Evolutionary conservation across 257 asterid genomes (phyloP).

Genomic region (Solanum paucissectum): DNA sequence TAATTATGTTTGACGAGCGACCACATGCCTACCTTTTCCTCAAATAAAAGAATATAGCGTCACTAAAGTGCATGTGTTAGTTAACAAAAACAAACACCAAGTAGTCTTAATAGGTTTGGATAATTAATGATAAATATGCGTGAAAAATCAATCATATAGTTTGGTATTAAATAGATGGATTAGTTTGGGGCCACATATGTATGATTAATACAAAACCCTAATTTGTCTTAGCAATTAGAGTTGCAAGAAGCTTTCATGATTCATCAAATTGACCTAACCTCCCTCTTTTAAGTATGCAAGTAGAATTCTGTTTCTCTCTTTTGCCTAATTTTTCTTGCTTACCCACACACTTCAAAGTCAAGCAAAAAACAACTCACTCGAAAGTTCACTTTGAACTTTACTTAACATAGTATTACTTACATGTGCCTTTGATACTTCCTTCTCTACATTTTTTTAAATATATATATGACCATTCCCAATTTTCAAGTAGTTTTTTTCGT

Average conservation of each 20-base stretch:
- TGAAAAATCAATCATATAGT: background rate
- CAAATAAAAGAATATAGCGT: background rate
- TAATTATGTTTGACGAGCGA: background rate
- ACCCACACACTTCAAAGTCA: constrained; percentile 14
- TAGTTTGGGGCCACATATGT: background rate
- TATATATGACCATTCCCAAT: background rate
- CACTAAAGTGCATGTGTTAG: background rate
- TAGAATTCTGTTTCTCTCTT: constrained; percentile 1
- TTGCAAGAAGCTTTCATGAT: constrained; percentile 6
- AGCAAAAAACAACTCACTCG: constrained; percentile 23
- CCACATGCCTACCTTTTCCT: background rate
- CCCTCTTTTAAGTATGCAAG: background rate
- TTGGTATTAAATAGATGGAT: background rate
- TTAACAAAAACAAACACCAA: background rate
- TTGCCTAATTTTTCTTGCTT: constrained; percentile 38
- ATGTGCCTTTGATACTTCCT: constrained; percentile 4
- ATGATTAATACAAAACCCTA: constrained; percentile 1
- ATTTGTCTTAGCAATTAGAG: background rate
- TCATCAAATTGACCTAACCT: constrained; percentile 10
- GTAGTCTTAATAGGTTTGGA: background rate
- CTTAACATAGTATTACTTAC: constrained; percentile 11
- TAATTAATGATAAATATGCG: background rate
- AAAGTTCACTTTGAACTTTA: constrained; percentile 26
- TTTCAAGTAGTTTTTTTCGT: too few relatives aligned
- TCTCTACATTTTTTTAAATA: background rate